Evolutionary conservation across 257 asterid species (phyloP).

Genomic region (Salvia rosmarinus): DNA sequence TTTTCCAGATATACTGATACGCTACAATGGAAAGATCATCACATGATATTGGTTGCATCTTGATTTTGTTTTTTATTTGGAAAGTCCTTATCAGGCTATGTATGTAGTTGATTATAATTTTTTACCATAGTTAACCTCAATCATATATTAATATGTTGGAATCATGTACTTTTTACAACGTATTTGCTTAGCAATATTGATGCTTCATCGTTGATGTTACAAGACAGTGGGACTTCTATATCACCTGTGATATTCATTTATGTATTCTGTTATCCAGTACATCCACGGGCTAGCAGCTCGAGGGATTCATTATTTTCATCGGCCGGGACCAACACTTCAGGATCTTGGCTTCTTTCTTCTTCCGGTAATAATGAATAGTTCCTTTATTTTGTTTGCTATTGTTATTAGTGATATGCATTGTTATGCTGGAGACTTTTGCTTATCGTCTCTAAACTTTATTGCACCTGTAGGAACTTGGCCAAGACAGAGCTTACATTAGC

Average conservation of each 20-base stretch:
- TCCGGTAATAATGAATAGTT: constrained; percentile 56
- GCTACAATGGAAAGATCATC: background rate
- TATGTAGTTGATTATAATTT: background rate
- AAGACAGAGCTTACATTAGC: constrained; percentile 81
- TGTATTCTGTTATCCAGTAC: constrained; percentile 45
- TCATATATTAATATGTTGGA: too few species aligned
- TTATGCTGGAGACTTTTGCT: constrained; percentile 26
- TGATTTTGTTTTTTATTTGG: background rate
- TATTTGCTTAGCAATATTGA: background rate
- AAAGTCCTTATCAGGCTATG: background rate
- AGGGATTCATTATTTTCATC: constrained; percentile 78
- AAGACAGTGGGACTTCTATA: background rate
- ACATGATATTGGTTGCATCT: background rate
- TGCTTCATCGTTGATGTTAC: constrained; percentile 4
- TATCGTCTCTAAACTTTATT: constrained; percentile 28
- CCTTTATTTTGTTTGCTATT: background rate
- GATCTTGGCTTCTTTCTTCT: constrained; percentile 77
- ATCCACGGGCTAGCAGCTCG: constrained; percentile 81
- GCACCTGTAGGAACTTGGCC: constrained; percentile 83
- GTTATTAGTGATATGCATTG: constrained; percentile 7
- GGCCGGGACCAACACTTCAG: constrained; percentile 73
- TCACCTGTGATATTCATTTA: background rate
- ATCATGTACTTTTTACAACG: background rate
- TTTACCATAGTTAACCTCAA: background rate
- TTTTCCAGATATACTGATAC: background rate